Base-by-base conservation (phyloP, 179 eudicot species). In the Amaranthus tricolor region DNA sequence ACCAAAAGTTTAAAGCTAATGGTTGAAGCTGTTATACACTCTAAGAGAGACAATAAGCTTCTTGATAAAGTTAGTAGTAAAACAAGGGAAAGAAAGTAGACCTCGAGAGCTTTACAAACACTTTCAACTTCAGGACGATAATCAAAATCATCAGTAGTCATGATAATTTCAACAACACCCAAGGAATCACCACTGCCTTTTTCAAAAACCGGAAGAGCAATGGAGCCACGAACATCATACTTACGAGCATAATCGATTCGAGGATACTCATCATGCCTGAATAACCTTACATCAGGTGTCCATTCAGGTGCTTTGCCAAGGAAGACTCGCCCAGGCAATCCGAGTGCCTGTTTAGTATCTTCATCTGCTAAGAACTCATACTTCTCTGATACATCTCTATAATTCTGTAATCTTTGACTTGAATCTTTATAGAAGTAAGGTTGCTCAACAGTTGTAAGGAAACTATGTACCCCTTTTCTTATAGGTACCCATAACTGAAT, bases 91-190 rank as follows among this genome's bases (percentile, higher is more conserved):
- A 67, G 59, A 62, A 55, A 74, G 60, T 66, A 70, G 52, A 92
- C 98, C 98, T 94, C 92, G 44, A 93, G 95, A 71, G 98, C 98
- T 84, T 77, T 88, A 88, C 93, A 88, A 78, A 93, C 80, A 66
- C 82, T 84, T 80, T 91, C 93, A 66, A 92, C 74, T 80, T 93
- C 93, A 45, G 95, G 89, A 53, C 83, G 88, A 80, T 77, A 91
- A 77, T 82, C 82, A 76, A 83, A 77, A 59, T 84, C 85, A 71
- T 79, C 91, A 61, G 86, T 77, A 47, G 96, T 93, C 55, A 89
- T 87, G 75, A 91, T 87, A 57, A 93, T 81, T 84, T 93, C 98
- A 61, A 93, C 86, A 56, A 93, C 98, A 74, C 93, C 97, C 87
- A 93, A 82, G 83, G 95, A 89, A 72, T 70, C 80, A n/a, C 85